Percentiles rank a stretch among this genome's conserved stretches.
These are phyloP conservation scores for Zygnema cylindricum DNA, from an alignment of 139 green algal species.

Conservation along the genomic window DNA sequence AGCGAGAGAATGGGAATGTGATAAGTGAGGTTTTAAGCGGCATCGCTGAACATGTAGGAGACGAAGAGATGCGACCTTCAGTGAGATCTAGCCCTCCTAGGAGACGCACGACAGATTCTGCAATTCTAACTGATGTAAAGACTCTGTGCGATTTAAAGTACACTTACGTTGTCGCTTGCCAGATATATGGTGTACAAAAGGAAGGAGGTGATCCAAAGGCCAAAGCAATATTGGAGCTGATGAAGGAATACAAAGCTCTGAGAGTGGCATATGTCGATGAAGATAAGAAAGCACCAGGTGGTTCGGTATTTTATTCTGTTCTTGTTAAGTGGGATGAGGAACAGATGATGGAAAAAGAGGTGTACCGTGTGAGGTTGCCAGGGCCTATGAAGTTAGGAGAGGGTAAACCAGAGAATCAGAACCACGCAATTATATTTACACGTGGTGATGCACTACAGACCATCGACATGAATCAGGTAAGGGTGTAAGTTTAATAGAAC, in stretches of 20 bases:
- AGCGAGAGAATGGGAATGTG: background rate
- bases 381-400: conserved; percentile 56
- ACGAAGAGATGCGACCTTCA: background rate
- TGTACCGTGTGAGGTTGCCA: conserved; percentile 55
- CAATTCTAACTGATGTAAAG: background rate
- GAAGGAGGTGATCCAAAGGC: conserved; percentile 13
- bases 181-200: conserved; percentile 70
- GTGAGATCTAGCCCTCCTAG: background rate
- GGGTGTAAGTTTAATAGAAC: no score
- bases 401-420: conserved; percentile 65
- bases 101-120: background rate
- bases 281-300: background rate
- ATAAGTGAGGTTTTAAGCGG: background rate
- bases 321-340: conserved; percentile 50
- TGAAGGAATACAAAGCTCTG: conserved; percentile 41
- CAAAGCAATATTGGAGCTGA: conserved; percentile 39
- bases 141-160: conserved; percentile 76
- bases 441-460: conserved; percentile 59
- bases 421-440: conserved; percentile 63
- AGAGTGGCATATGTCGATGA: conserved; percentile 63
- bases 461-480: conserved; percentile 64
- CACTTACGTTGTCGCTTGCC: conserved; percentile 78
- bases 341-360: conserved; percentile 26
- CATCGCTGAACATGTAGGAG: background rate
- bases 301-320: conserved; percentile 46